Percentiles rank a stretch among this genome's conserved stretches.
These are phyloP conservation scores for Drechmeria coniospora DNA, from an alignment of 2,329 filamentous ascomycete species.

Conservation along the genomic window DNA sequence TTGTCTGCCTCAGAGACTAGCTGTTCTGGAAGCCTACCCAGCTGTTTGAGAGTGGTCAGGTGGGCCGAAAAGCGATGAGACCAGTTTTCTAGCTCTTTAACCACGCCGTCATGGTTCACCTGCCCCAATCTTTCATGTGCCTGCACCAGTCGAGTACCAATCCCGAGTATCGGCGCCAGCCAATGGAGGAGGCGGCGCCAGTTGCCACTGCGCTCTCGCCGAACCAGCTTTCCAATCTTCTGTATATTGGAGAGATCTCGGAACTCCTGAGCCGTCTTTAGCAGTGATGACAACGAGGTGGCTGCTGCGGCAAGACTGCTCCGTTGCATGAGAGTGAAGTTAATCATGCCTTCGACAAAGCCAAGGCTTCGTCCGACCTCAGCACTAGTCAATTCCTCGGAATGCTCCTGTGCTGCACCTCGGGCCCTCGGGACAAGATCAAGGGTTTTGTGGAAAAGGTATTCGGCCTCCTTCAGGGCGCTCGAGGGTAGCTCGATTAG, in stretches of 20 bases:
- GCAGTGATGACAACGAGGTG: conserved; percentile 22
- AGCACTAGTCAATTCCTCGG: conserved; percentile 67
- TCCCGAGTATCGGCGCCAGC: conserved; percentile 52
- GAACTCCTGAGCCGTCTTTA: conserved; percentile 21
- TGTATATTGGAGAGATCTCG: conserved; percentile 16
- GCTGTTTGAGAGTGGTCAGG: conserved; percentile 21
- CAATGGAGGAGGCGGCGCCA: conserved; percentile 28
- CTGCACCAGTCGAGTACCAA: conserved; percentile 45
- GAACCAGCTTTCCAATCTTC: conserved; percentile 9
- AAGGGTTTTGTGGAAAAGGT: conserved; percentile 65
- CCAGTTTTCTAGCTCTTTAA: conserved; percentile 33
- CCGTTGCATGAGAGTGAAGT: conserved; percentile 47
- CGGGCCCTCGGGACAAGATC: conserved; percentile 58
- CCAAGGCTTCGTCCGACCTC: conserved; percentile 69
- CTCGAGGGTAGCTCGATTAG: conserved; percentile 19
- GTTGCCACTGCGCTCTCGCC: conserved; percentile 8
- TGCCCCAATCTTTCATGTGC: conserved; percentile 52
- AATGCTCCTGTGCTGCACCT: conserved; percentile 54
- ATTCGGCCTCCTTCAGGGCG: conserved; percentile 33
- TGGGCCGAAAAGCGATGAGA: conserved; percentile 29
- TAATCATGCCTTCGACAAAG: conserved; percentile 73
- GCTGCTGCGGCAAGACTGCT: conserved; percentile 26
- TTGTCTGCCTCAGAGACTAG: conserved; percentile 27
- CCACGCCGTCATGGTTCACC: conserved; percentile 27
- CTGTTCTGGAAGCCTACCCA: conserved; percentile 33